Conservation (phyloP, 768 basidiomycete species). For the Mycena polygramma region DNA sequence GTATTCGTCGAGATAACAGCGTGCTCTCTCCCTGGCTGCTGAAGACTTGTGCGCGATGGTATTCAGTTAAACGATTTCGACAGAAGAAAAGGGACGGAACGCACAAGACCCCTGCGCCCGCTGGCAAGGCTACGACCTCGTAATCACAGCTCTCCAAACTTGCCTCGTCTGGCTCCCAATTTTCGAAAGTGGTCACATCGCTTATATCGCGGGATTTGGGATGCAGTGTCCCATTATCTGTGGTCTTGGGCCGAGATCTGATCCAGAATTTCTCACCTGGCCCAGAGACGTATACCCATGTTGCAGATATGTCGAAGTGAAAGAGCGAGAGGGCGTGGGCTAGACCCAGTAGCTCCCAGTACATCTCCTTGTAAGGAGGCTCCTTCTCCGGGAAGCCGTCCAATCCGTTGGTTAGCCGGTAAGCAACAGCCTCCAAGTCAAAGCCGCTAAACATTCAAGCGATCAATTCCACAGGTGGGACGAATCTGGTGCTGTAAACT, state of each 20-base stretch:
- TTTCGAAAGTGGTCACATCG: not conserved
- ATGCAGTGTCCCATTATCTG: not conserved
- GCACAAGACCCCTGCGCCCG: not conserved
- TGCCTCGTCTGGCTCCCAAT: conserved; percentile 10
- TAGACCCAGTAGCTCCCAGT: not conserved
- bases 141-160: not conserved
- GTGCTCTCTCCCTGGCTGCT: conserved; percentile 14
- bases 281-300: not conserved
- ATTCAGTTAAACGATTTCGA: not conserved
- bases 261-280: conserved; percentile 22
- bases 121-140: conserved; percentile 3
- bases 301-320: conserved; percentile 5
- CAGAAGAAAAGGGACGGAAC: not conserved
- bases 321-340: not conserved
- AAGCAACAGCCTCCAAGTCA: conserved; percentile 8
- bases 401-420: not conserved
- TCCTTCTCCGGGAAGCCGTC: not conserved
- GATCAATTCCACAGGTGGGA: no score
- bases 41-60: not conserved
- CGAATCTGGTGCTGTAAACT: not conserved
- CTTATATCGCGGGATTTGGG: not conserved
- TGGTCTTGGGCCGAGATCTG: not conserved
- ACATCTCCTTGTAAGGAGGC: not conserved
- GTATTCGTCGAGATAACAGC: conserved; percentile 3
- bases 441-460: not conserved